Evolutionary conservation across 2,329 filamentous ascomycete species (phyloP).

Genomic region (Sarocladium oryzae): DNA sequence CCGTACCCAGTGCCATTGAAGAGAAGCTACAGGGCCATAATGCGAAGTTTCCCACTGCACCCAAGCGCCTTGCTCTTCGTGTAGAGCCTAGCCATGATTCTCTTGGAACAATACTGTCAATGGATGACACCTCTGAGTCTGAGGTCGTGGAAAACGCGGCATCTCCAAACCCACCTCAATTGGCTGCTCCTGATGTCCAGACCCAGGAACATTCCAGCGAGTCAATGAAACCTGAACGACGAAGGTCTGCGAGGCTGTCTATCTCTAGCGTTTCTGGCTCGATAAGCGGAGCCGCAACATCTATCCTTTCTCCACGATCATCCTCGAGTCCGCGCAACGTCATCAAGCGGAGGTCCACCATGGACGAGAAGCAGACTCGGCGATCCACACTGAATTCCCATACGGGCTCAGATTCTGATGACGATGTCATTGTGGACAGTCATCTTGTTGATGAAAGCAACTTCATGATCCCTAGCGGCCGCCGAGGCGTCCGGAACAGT

Average conservation of each 20-base stretch:
- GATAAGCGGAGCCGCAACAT: slow-evolving; percentile 15
- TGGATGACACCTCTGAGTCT: slow-evolving; percentile 28
- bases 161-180: slow-evolving; percentile 7
- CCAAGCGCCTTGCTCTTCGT: slow-evolving; percentile 30
- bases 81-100: slow-evolving; percentile 39
- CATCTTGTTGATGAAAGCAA: not conserved
- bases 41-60: slow-evolving; percentile 19
- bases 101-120: slow-evolving; percentile 43
- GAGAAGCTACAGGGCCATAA: slow-evolving; percentile 11
- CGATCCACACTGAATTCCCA: not conserved
- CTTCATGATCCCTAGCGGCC: slow-evolving; percentile 10
- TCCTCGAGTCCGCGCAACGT: slow-evolving; percentile 6
- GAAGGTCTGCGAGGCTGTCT: not conserved
- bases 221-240: slow-evolving; percentile 12
- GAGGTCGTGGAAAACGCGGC: slow-evolving; percentile 20
- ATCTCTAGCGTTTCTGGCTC: slow-evolving; percentile 9
- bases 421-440: slow-evolving; percentile 6
- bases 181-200: slow-evolving; percentile 12
- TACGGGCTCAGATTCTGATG: not conserved
- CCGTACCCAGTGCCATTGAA: slow-evolving; percentile 10
- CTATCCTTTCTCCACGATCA: slow-evolving; percentile 14
- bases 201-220: not conserved
- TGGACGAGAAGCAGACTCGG: not conserved
- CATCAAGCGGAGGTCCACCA: slow-evolving; percentile 3
- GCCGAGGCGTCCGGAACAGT: slow-evolving; percentile 19